These are phyloP conservation scores for Quercus wislizeni DNA, from an alignment of 306 rosid genomes.

Conservation along the genomic window DNA sequence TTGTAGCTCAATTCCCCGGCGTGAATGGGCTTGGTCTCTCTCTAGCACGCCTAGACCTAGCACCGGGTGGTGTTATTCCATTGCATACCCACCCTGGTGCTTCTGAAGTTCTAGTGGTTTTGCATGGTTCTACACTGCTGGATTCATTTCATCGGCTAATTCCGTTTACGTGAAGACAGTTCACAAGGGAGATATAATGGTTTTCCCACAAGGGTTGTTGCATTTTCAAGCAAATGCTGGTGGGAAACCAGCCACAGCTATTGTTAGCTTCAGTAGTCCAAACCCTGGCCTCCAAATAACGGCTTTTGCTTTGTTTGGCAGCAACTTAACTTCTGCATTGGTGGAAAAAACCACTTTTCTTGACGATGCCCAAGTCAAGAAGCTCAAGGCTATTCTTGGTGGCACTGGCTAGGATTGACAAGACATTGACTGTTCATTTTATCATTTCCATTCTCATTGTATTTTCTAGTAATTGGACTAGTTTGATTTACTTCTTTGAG, in stretches of 20 bases:
- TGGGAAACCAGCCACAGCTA: constrained; percentile 33
- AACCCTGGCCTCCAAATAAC: constrained; percentile 81
- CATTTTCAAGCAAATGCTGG: constrained; percentile 66
- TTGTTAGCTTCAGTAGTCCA: constrained; percentile 57
- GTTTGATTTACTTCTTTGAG: neutral
- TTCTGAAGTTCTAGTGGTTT: constrained; percentile 51
- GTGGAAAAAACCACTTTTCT: constrained; percentile 59
- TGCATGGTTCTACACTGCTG: constrained; percentile 48
- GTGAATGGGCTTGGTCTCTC: constrained; percentile 78
- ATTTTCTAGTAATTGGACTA: neutral
- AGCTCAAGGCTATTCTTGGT: constrained; percentile 85
- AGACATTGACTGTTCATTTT: too few relatives aligned
- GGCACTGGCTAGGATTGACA: constrained; percentile 44
- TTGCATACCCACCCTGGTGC: constrained; percentile 83
- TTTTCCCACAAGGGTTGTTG: constrained; percentile 81
- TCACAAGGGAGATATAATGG: constrained; percentile 57
- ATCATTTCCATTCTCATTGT: neutral
- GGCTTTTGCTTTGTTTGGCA: constrained; percentile 73
- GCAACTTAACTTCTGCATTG: constrained; percentile 49
- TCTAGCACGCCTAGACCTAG: constrained; percentile 58
- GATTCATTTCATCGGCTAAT: constrained; percentile 63
- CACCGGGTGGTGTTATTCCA: constrained; percentile 71
- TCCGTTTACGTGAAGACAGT: constrained; percentile 51
- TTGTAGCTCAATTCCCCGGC: constrained; percentile 67
- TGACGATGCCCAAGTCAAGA: constrained; percentile 54